Percentiles rank a stretch among this genome's conserved stretches.
Evolutionary conservation across 495 filamentous ascomycete genomes (phyloP).

Genomic region (Trichoderma asperelloides): DNA sequence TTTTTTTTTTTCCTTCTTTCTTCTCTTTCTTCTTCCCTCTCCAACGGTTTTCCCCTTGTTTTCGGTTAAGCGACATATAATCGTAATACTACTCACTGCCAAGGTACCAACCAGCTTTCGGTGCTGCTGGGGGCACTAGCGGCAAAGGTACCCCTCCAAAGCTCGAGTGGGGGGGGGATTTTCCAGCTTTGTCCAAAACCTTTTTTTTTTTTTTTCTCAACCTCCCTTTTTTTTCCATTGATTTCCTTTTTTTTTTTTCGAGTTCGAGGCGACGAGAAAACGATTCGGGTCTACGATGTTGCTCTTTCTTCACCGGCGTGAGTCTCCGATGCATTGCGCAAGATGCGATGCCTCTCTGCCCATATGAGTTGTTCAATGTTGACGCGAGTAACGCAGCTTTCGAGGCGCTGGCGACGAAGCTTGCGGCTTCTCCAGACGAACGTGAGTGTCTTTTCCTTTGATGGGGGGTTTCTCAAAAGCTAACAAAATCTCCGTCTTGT

Average conservation of each 20-base stretch:
- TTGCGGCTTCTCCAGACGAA: conserved; percentile 10
- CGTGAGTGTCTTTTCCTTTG: too few species aligned
- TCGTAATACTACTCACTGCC: too few species aligned
- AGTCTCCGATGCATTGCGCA: too few species aligned
- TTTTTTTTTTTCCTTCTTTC: neutral
- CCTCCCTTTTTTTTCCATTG: neutral
- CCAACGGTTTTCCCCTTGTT: neutral
- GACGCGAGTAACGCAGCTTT: neutral
- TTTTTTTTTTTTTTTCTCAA: neutral
- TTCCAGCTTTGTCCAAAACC: too few species aligned
- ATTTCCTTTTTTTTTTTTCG: neutral
- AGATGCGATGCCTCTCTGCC: too few species aligned
- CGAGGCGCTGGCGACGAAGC: neutral
- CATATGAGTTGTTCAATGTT: neutral
- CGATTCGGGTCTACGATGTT: neutral
- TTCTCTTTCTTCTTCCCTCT: neutral
- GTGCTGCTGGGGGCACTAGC: too few species aligned
- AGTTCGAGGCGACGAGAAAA: too few species aligned
- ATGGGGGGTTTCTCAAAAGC: too few species aligned
- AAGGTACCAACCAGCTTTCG: too few species aligned
- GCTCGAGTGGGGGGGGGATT: too few species aligned
- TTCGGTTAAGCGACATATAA: too few species aligned
- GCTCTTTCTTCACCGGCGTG: neutral
- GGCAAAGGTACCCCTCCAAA: too few species aligned
- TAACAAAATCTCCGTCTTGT: neutral